Conservation (phyloP, 768 basidiomycete genomes). For the Phaffia tasmanica region DNA sequence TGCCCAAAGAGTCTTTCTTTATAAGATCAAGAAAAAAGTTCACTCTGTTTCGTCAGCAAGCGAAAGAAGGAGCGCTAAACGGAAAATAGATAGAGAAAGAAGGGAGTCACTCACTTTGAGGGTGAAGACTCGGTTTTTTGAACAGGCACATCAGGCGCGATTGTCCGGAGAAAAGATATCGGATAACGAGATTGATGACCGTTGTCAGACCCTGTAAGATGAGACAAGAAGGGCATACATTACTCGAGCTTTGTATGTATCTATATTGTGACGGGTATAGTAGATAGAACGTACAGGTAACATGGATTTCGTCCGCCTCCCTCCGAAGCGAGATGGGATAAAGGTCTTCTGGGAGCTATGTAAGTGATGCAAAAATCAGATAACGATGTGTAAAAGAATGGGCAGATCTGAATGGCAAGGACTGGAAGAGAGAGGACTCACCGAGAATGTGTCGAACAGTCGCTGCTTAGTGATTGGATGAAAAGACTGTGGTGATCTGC, state of each 20-base stretch:
- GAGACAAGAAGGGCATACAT: constrained; percentile 34
- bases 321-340: constrained; percentile 51
- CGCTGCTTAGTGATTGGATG: constrained; percentile 82
- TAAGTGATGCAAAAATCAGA: not conserved
- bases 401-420: not conserved
- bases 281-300: constrained; percentile 52
- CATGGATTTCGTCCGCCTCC: constrained; percentile 53
- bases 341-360: constrained; percentile 65
- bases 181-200: constrained; percentile 59
- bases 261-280: not conserved
- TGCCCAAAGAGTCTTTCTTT: constrained; percentile 16
- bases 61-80: not conserved
- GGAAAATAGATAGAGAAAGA: not conserved
- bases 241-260: not conserved
- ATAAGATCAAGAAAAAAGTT: not conserved
- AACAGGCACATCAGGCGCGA: constrained; percentile 79
- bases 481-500: constrained; percentile 74
- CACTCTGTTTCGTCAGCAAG: not conserved
- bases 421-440: constrained; percentile 33
- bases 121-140: constrained; percentile 52
- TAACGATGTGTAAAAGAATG: not conserved
- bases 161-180: constrained; percentile 66
- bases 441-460: constrained; percentile 74
- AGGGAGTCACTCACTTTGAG: not conserved
- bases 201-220: constrained; percentile 53